These are phyloP conservation scores for Phytophthora ramorum DNA, from an alignment of 352 stramenopile genomes.

Conservation along the genomic window DNA sequence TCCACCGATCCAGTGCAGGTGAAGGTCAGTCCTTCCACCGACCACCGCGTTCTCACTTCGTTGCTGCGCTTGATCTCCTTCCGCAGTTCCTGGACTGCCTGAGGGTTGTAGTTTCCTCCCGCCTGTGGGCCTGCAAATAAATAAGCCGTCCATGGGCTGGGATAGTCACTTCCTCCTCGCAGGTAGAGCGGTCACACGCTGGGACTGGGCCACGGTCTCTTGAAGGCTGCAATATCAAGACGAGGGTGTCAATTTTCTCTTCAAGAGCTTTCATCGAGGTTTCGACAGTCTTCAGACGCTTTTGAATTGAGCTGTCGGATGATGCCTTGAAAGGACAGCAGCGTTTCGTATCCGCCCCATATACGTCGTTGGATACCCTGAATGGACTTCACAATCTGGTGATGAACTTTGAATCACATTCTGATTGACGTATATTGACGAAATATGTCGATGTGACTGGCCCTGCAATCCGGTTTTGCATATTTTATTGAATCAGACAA, in stretches of 20 bases:
- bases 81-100: no score
- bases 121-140: no score
- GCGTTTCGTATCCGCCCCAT: not conserved
- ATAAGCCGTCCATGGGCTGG: no score
- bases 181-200: not conserved
- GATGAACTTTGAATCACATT: not conserved
- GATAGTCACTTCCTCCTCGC: not conserved
- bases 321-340: not conserved
- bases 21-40: no score
- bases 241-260: constrained; percentile 1
- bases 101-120: no score
- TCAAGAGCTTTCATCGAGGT: not conserved
- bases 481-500: not conserved
- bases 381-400: not conserved
- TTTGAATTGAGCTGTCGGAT: constrained; percentile 1
- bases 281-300: constrained; percentile 8
- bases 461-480: constrained; percentile 10
- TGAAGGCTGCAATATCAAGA: constrained; percentile 1
- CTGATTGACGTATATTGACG: not conserved
- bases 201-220: not conserved
- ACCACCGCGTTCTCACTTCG: no score
- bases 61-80: no score
- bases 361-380: constrained; percentile 1
- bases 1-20: no score
- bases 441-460: not conserved